Evolutionary conservation across 768 basidiomycete species (phyloP), one percentile per base, ranked within the genome.

Genomic region (Mycena metata): DNA sequence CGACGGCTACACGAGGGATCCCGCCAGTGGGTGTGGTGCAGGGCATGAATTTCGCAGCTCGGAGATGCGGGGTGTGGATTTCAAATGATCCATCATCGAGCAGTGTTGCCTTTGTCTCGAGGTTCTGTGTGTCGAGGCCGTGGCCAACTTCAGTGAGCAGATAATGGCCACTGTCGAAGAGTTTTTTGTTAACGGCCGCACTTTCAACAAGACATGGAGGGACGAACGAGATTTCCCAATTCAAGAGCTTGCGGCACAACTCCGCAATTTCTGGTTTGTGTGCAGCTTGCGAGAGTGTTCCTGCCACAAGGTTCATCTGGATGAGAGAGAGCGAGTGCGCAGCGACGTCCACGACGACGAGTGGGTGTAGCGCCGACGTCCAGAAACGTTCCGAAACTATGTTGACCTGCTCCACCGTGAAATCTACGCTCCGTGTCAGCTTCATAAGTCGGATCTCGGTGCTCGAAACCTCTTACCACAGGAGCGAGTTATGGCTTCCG

Each of bases 251-350:
- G 16, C 75, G 72, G n/a, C 76, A 72, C 21, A 75, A 62, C 17
- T 75, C 59, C 0, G 61, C 23, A 6, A 79, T 50, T 13, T 78
- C 76, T 4, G 75, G 74, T 7, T 76, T 72, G 23, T 64, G 49
- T 7, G 69, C 72, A 47, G 70, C 77, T 3, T 58, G 73, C 13
- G 73, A 74, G n/a, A 83, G 60, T 0, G 82, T 82, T 8, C 82
- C 82, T 17, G 72, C 74, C 15, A 69, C 74, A n/a, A 82, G 74
- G 45, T 82, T 82, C 52, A 78, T 75, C 47, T 83, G 82, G 13
- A 82, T 77, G 2, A 79, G 77, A 45, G 77, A 73, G 13, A 83
- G 67, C 2, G 79, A 78, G 3, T 66, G 68, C 2, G 77, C 75
- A 5, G 75, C 80, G 10, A 75, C 78, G 68, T 82, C 82, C 17